A percentile compares a stretch with the other conserved stretches of the same genome.
Conservation (phyloP, 371 early-diverging fungal species). For the Mucor velutinosus region DNA sequence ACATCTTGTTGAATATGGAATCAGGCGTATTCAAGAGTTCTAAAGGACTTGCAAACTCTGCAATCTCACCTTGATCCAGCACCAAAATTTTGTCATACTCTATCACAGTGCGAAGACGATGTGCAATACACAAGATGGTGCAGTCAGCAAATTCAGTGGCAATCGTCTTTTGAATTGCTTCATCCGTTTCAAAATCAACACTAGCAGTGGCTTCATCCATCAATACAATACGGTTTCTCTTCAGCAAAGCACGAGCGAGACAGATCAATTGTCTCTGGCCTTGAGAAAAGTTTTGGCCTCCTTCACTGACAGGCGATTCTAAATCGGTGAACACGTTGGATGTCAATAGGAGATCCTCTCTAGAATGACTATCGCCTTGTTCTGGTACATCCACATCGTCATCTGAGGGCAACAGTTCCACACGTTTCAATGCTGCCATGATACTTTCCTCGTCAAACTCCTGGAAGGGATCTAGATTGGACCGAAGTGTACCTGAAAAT, state of each 20-base stretch:
- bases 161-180: constrained; percentile 62
- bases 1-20: constrained; percentile 63
- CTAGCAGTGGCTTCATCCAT: constrained; percentile 66
- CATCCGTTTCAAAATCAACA: constrained; percentile 70
- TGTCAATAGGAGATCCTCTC: not conserved
- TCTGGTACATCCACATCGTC: not conserved
- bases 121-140: constrained; percentile 73
- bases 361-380: not conserved
- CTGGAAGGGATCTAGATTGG: constrained; percentile 73
- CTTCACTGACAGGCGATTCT: constrained; percentile 54
- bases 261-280: constrained; percentile 89
- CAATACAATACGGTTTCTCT: constrained; percentile 50
- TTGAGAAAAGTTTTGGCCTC: constrained; percentile 77
- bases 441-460: constrained; percentile 61
- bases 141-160: constrained; percentile 58
- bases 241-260: constrained; percentile 79
- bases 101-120: constrained; percentile 63
- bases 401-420: constrained; percentile 41
- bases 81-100: constrained; percentile 51
- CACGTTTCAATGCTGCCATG: constrained; percentile 63
- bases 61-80: constrained; percentile 40
- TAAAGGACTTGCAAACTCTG: constrained; percentile 46
- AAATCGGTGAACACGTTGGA: constrained; percentile 29
- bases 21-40: constrained; percentile 51
- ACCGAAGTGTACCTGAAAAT: constrained; percentile 74